Conservation (phyloP, 805 yeast genomes). For the Barnettozyma pratensis region DNA sequence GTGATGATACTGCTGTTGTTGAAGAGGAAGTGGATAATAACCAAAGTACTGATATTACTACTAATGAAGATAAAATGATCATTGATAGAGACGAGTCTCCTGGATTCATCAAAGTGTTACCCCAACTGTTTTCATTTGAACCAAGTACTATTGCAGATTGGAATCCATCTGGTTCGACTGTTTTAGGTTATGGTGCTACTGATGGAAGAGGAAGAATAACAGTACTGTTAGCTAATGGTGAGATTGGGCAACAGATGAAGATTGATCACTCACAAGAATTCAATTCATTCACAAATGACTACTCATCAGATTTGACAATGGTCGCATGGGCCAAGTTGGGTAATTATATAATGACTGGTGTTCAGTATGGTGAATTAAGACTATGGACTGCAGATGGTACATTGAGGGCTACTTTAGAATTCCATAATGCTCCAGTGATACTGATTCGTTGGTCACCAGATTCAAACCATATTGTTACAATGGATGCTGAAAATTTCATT, state of each 20-base stretch:
- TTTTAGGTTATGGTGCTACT: conserved; percentile 51
- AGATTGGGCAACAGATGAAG: conserved; percentile 11
- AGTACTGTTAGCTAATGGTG: conserved; percentile 27
- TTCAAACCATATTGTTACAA: conserved; percentile 50
- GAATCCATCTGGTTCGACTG: conserved; percentile 44
- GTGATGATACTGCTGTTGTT: conserved; percentile 5
- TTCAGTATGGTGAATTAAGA: conserved; percentile 66
- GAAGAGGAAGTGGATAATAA: conserved; percentile 4
- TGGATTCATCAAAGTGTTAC: conserved; percentile 31
- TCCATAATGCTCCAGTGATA: conserved; percentile 52
- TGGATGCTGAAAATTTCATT: conserved; percentile 50
- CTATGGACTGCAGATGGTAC: conserved; percentile 76
- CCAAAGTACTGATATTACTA: conserved; percentile 4
- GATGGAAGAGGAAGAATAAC: conserved; percentile 43
- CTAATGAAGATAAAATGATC: conserved; percentile 2
- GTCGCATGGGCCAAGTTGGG: conserved; percentile 69
- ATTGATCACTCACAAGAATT: conserved; percentile 31
- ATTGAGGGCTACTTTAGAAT: conserved; percentile 47
- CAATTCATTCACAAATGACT: conserved; percentile 5
- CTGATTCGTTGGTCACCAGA: conserved; percentile 56
- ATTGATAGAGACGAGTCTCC: conserved; percentile 14
- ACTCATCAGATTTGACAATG: conserved; percentile 26
- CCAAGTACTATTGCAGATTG: conserved; percentile 46
- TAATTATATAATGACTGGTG: conserved; percentile 53
- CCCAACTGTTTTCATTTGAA: conserved; percentile 34